Conservation (phyloP, 805 yeast genomes). For the Metschnikowia kunwiensis region DNA sequence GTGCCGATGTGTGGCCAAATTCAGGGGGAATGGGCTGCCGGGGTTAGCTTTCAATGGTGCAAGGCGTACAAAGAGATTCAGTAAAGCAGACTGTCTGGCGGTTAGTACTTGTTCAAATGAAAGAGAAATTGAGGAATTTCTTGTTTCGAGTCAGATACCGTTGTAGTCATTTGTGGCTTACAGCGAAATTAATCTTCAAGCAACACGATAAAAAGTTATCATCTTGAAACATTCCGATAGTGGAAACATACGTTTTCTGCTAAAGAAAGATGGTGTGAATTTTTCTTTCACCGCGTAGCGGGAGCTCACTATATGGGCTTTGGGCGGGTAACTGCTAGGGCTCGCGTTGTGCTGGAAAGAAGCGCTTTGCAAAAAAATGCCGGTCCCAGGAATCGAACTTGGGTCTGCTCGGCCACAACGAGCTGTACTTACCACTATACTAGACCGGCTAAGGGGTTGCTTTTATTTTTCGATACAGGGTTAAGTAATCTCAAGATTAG, state of each 20-base stretch:
- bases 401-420: constrained; percentile 52
- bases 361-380: constrained; percentile 38
- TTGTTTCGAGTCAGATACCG: constrained; percentile 74
- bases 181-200: constrained; percentile 41
- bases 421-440: constrained; percentile 50
- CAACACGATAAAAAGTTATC: constrained; percentile 25
- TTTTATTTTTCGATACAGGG: too few species aligned
- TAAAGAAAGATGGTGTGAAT: constrained; percentile 1
- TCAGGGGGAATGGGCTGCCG: constrained; percentile 2
- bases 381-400: constrained; percentile 53
- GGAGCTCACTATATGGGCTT: constrained; percentile 2
- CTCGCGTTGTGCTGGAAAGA: too few species aligned
- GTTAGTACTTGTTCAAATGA: constrained; percentile 9
- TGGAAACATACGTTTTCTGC: constrained; percentile 15
- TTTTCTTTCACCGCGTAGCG: background rate
- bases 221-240: constrained; percentile 15
- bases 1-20: background rate
- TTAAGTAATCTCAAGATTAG: too few species aligned
- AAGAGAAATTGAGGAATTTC: too few species aligned
- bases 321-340: constrained; percentile 19
- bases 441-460: constrained; percentile 37
- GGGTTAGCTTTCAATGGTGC: too few species aligned
- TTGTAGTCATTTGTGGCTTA: constrained; percentile 86
- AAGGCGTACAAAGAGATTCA: too few species aligned
- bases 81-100: too few species aligned